A percentile compares a stretch with the other conserved stretches of the same genome.
Evolutionary conservation across 495 filamentous ascomycete genomes (phyloP).

Genomic region (Friedmanniomyces simplex): DNA sequence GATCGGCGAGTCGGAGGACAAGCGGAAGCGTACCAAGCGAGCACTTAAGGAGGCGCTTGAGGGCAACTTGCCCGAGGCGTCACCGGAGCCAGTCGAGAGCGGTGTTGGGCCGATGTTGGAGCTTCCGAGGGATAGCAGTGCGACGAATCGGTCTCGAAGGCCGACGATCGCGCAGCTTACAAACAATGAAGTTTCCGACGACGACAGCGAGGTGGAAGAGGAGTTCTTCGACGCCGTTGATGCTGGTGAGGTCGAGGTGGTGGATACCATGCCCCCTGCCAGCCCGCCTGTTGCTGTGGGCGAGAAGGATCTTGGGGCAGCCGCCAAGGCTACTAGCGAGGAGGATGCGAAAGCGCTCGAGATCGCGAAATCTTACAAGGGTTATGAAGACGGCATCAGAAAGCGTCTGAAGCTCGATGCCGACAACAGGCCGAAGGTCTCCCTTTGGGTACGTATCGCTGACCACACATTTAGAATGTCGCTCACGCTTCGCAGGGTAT

Average conservation of each 20-base stretch:
- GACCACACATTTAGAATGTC: neutral
- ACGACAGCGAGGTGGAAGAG: constrained; percentile 71
- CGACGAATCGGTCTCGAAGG: constrained; percentile 28
- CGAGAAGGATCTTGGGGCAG: constrained; percentile 38
- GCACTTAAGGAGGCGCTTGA: constrained; percentile 81
- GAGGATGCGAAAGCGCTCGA: constrained; percentile 27
- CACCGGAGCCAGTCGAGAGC: constrained; percentile 13
- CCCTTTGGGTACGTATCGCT: constrained; percentile 68
- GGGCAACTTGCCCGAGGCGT: constrained; percentile 36
- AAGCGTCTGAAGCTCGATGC: constrained; percentile 75
- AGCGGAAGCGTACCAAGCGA: constrained; percentile 78
- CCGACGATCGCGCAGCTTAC: constrained; percentile 52
- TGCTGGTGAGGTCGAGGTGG: constrained; percentile 78
- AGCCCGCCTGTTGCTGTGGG: constrained; percentile 30
- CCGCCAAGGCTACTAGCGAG: constrained; percentile 4
- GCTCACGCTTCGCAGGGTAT: constrained; percentile 58
- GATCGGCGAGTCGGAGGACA: constrained; percentile 82
- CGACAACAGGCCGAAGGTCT: constrained; percentile 87
- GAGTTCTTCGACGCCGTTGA: constrained; percentile 98
- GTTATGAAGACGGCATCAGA: constrained; percentile 81
- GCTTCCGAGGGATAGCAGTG: neutral
- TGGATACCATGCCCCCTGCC: constrained; percentile 41
- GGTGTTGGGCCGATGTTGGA: constrained; percentile 1
- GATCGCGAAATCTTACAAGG: constrained; percentile 67
- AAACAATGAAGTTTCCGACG: constrained; percentile 43